Base-by-base conservation (phyloP, 2,329 filamentous ascomycete genomes). In the Diaporthe citriasiana region DNA sequence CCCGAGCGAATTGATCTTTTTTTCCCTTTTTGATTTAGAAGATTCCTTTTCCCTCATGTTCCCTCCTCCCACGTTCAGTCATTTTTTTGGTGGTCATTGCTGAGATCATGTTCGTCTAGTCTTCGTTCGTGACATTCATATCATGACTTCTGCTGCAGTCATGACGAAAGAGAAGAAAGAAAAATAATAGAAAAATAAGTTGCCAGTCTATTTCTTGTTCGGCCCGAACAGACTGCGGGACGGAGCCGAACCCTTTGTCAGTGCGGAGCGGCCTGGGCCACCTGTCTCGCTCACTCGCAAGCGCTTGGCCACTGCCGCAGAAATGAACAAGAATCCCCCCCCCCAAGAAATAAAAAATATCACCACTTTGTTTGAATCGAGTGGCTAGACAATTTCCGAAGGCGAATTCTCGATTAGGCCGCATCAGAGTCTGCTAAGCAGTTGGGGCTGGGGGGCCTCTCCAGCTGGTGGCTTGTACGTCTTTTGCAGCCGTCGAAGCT, bases 1-100 rank as follows among this genome's bases (percentile, higher is more conserved):
- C 70, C 70, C 70, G 70, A 71, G 70, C 56, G 70, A 53, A 35
- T 70, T 70, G 47, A 51, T 50, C 45, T 71, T 60, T 60, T 63
- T 63, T 63, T 50, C 59, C 56, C 33, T 53, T 71, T 50, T 70
- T 42, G 56, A 33, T 40, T 53, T 63, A 53, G 47, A 63, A 60
- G 70, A 71, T 57, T 63, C 70, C 70, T 59, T 38, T 53, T 30
- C 70, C 47, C 25, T n/a, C 22, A 33, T 53, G 45, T 60, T 9
- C 33, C 33, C 33, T 9, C 33, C 33, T 9, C 10, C 51, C 45
- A 56, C 45, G 9, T 55, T 42, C 63, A 25, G 22, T 71, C 56
- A 27, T 33, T 42, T 38, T 47, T 51, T 55, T 50, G 22, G 27
- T 50, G 13, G 57, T 55, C 70, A 35, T 71, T 57, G 50, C 56